A percentile compares a stretch with the other conserved stretches of the same genome.
Conservation (phyloP, 495 filamentous ascomycete genomes). For the Eremomyces bilateralis region DNA sequence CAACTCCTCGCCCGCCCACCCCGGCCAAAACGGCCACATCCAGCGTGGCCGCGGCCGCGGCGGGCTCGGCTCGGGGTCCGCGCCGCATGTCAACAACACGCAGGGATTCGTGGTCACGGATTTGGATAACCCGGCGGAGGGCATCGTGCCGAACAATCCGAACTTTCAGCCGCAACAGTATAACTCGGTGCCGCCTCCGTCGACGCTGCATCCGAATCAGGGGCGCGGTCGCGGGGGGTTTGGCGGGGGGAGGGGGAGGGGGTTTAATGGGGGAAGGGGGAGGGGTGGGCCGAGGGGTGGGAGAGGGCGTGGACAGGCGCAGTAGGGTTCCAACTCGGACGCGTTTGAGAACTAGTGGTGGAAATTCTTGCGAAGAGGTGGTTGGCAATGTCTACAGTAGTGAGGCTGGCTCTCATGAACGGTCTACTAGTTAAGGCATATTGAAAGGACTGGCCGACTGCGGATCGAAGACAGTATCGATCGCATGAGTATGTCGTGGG, state of each 20-base stretch:
- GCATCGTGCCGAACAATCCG: slow-evolving; percentile 28
- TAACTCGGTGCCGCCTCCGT: slow-evolving; percentile 57
- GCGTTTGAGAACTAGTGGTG: no score
- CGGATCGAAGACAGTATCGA: no score
- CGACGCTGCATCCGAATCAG: slow-evolving; percentile 36
- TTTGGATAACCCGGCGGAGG: slow-evolving; percentile 25
- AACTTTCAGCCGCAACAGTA: slow-evolving; percentile 40
- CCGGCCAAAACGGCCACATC: not conserved
- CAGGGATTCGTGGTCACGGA: slow-evolving; percentile 33
- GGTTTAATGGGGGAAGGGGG: no score
- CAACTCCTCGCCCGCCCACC: not conserved
- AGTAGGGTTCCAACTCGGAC: no score
- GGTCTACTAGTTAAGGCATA: no score
- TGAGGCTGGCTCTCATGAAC: no score
- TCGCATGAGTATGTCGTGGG: no score
- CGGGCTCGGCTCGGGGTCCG: slow-evolving; percentile 11
- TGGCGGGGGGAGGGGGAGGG: slow-evolving; percentile 13
- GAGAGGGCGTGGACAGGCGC: slow-evolving; percentile 3
- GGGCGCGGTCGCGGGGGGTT: slow-evolving; percentile 30
- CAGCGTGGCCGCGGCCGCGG: slow-evolving; percentile 6
- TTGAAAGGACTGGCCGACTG: no score
- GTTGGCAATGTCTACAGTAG: no score
- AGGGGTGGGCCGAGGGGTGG: slow-evolving; percentile 7
- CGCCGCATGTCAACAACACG: slow-evolving; percentile 18
- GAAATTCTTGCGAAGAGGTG: no score